Percentiles rank a stretch among this genome's conserved stretches.
Conservation (phyloP, 371 early-diverging fungal genomes). For the Capniomyces stellatus region DNA sequence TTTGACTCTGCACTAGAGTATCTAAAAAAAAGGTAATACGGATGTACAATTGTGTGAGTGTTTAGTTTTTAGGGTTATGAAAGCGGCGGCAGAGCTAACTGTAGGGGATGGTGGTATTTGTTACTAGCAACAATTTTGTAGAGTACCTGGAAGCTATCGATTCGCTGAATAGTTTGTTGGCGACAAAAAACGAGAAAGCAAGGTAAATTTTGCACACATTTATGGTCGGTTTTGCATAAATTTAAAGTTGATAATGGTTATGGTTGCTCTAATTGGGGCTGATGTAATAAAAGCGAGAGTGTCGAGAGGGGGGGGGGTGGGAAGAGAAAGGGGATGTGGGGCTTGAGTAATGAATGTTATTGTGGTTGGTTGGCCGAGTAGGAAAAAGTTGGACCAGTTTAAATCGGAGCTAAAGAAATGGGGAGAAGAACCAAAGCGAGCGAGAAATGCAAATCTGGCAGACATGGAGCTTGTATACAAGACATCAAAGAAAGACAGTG, state of each 20-base stretch:
- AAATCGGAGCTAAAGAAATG: neutral
- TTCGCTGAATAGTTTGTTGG: neutral
- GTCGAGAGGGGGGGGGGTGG: too few species aligned
- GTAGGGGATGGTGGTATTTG: neutral
- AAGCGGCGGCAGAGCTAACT: neutral
- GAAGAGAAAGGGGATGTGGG: too few species aligned
- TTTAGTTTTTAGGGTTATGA: neutral
- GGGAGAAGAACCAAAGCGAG: neutral
- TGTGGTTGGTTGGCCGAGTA: too few species aligned
- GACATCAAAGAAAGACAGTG: constrained; percentile 17
- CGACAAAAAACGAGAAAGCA: neutral
- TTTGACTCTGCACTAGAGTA: neutral
- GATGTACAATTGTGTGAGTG: neutral
- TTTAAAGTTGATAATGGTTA: too few species aligned
- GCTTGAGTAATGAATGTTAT: too few species aligned
- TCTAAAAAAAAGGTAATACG: neutral
- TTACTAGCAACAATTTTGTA: neutral
- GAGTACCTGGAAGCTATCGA: neutral
- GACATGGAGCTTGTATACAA: constrained; percentile 41
- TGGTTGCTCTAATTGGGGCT: too few species aligned
- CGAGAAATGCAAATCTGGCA: constrained; percentile 52
- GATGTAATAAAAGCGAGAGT: too few species aligned
- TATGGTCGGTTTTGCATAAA: too few species aligned
- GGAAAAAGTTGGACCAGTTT: too few species aligned
- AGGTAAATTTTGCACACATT: too few species aligned